Conservation (phyloP, 2,329 filamentous ascomycete species). For the Claviceps fusiformis region DNA sequence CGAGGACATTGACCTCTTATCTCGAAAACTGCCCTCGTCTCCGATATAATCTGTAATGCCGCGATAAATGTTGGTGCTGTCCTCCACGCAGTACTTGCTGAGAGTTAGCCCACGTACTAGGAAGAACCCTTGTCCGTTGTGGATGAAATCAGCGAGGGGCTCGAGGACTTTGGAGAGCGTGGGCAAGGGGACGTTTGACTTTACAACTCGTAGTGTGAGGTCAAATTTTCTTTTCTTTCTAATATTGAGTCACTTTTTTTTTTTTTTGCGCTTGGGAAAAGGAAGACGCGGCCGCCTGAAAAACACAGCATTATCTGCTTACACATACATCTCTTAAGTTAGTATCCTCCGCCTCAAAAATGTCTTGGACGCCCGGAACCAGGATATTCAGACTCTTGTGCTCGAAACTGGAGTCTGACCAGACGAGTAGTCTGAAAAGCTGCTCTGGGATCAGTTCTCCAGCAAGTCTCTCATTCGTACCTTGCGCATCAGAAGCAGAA, state of each 20-base stretch:
- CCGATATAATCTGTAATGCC: constrained; percentile 44
- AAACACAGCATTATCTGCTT: neutral
- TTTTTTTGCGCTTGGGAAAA: neutral
- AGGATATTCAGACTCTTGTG: constrained; percentile 8
- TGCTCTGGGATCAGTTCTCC: neutral
- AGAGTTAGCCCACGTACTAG: constrained; percentile 41
- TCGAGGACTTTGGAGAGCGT: constrained; percentile 21
- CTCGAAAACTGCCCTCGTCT: constrained; percentile 36
- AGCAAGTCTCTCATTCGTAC: neutral
- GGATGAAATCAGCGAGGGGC: constrained; percentile 20
- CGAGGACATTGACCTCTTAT: constrained; percentile 31
- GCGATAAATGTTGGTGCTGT: constrained; percentile 41
- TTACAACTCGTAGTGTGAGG: too few relatives aligned
- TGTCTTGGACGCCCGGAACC: constrained; percentile 5
- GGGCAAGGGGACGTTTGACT: constrained; percentile 28
- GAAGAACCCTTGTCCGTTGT: constrained; percentile 34
- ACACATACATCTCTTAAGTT: neutral
- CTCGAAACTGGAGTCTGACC: constrained; percentile 12
- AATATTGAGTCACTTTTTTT: too few relatives aligned
- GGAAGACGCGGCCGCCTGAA: neutral
- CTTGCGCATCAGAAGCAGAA: neutral
- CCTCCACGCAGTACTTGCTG: constrained; percentile 32
- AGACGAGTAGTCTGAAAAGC: constrained; percentile 12
- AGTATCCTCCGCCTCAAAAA: neutral
- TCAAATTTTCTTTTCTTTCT: constrained; percentile 15